phyloP scores from a whole-genome alignment of 2,329 filamentous ascomycete genomes.

The Camillea tinctor region DNA sequence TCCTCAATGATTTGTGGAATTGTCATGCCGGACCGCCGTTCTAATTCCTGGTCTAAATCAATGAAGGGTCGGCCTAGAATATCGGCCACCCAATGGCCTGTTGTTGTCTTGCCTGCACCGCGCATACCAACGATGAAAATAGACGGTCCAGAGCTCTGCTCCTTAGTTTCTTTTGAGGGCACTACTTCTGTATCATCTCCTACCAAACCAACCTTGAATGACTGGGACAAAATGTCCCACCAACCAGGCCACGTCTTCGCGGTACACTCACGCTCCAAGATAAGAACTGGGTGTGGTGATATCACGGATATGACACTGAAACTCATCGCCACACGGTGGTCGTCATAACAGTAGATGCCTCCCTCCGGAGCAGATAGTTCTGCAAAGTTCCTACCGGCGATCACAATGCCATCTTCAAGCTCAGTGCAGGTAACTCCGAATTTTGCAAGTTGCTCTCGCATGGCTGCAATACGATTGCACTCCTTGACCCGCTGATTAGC shows the following conservation, averaged over 20 bases:
- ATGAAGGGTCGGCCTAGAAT: conserved; percentile 74
- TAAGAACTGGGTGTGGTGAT: conserved; percentile 68
- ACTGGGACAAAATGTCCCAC: conserved; percentile 85
- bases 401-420: conserved; percentile 89
- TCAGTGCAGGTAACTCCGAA: conserved; percentile 86
- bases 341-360: conserved; percentile 89
- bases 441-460: conserved; percentile 92
- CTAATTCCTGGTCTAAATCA: conserved; percentile 86
- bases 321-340: conserved; percentile 97
- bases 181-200: conserved; percentile 60
- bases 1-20: conserved; percentile 84
- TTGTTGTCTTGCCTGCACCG: conserved; percentile 93
- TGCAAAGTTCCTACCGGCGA: conserved; percentile 52
- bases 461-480: conserved; percentile 92
- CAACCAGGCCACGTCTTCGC: conserved; percentile 99
- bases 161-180: conserved; percentile 31
- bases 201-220: conserved; percentile 73
- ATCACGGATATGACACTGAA: conserved; percentile 84
- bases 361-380: conserved; percentile 55
- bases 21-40: conserved; percentile 67
- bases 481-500: conserved; percentile 98
- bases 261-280: conserved; percentile 88
- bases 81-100: conserved; percentile 79
- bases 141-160: conserved; percentile 55
- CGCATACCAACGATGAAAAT: conserved; percentile 97